Conservation (phyloP, 352 stramenopile genomes). For the Globisporangium polare region DNA sequence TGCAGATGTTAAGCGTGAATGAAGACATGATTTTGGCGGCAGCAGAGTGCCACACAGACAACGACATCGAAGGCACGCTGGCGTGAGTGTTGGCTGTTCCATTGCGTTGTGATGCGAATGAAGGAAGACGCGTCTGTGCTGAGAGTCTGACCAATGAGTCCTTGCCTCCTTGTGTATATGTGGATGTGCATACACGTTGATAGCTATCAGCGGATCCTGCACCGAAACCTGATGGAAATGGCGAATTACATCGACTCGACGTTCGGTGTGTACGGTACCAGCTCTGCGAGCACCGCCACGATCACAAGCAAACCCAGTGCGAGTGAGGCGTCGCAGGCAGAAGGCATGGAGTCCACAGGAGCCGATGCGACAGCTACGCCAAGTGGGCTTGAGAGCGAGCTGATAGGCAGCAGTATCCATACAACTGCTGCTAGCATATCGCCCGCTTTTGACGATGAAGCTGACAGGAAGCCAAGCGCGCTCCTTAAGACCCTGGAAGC, state of each 20-base stretch:
- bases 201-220: slow-evolving; percentile 70
- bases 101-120: too few species aligned
- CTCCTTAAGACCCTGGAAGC: slow-evolving; percentile 52
- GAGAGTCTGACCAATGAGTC: neutral
- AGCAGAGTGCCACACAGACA: slow-evolving; percentile 58
- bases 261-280: slow-evolving; percentile 67
- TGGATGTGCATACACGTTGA: neutral
- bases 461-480: slow-evolving; percentile 19
- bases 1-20: slow-evolving; percentile 69
- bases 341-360: neutral
- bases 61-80: slow-evolving; percentile 41
- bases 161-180: neutral
- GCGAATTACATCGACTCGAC: slow-evolving; percentile 73
- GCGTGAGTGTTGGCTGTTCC: slow-evolving; percentile 29
- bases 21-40: slow-evolving; percentile 64
- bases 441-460: neutral
- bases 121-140: too few species aligned
- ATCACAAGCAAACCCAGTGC: neutral
- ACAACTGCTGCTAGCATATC: too few species aligned
- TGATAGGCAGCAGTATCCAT: neutral
- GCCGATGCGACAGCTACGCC: neutral
- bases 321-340: neutral
- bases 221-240: slow-evolving; percentile 80
- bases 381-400: neutral
- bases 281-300: neutral